A percentile compares a stretch with the other conserved stretches of the same genome.
phyloP scores from a whole-genome alignment of 2,329 filamentous ascomycete genomes.

The Annulohypoxylon truncatum region DNA sequence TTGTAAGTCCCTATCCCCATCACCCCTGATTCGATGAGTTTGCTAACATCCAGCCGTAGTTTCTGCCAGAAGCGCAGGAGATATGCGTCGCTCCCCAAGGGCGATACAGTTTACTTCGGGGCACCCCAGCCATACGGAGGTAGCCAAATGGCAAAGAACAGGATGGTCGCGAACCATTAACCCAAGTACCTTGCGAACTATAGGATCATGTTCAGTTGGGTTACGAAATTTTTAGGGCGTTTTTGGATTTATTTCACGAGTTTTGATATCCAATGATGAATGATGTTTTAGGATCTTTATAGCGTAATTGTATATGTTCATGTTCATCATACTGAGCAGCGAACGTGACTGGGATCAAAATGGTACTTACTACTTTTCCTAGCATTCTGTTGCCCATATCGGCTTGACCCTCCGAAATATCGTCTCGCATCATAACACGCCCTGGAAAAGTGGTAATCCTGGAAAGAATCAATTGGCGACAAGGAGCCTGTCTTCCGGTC shows the following conservation, averaged over 20 bases:
- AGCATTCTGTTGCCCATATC: not conserved
- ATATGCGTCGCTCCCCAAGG: conserved; percentile 30
- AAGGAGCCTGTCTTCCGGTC: not conserved
- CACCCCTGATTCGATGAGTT: not conserved
- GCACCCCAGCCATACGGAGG: conserved; percentile 27
- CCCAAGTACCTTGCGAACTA: not conserved
- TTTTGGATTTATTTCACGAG: not conserved
- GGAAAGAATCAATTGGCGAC: not conserved
- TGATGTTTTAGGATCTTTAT: not conserved
- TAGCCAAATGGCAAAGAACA: conserved; percentile 1
- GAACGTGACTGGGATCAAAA: not conserved
- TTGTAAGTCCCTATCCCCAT: conserved; percentile 48
- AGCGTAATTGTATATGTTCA: not conserved
- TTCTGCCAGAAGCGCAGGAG: conserved; percentile 33
- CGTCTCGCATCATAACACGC: not conserved
- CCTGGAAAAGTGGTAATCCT: not conserved
- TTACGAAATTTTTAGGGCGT: not conserved
- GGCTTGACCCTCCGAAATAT: no score
- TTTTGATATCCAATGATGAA: conserved; percentile 1
- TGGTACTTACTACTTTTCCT: no score
- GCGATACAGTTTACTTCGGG: conserved; percentile 25
- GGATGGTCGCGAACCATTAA: not conserved
- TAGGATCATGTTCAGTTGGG: not conserved
- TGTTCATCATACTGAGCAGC: not conserved
- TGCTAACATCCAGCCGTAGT: conserved; percentile 31